Percentiles rank a stretch among this genome's conserved stretches.
Conservation (phyloP, 192 early-diverging fungal species). For the Spinellus fusiger region DNA sequence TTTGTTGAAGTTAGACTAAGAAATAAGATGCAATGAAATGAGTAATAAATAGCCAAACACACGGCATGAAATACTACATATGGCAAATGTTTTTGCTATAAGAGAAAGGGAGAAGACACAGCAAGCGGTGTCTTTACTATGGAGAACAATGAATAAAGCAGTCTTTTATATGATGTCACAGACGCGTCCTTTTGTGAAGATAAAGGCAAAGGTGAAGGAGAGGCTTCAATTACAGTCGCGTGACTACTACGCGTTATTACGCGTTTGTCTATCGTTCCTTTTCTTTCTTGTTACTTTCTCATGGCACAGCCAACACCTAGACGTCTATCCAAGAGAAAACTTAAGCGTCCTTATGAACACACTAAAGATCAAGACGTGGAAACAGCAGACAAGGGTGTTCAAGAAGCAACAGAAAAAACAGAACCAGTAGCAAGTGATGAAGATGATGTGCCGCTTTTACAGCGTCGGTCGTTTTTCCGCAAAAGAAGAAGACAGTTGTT, state of each 20-base stretch:
- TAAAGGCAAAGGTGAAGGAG: no score
- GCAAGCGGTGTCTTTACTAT: no score
- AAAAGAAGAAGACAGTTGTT: neutral
- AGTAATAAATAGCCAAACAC: neutral
- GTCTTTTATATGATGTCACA: no score
- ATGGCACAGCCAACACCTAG: neutral
- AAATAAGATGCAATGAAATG: neutral
- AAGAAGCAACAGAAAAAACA: neutral
- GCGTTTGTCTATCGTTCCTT: no score
- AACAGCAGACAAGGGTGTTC: neutral
- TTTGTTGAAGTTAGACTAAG: constrained; percentile 7
- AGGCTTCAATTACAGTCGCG: no score
- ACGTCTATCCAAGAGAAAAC: neutral
- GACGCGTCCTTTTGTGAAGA: no score
- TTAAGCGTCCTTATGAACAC: neutral
- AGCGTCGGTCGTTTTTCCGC: neutral
- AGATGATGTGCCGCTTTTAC: neutral
- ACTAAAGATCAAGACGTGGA: neutral
- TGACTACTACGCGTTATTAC: no score
- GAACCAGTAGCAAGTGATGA: neutral
- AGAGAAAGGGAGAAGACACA: no score
- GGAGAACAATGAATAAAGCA: no score
- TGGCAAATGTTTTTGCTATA: no score
- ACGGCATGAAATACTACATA: no score
- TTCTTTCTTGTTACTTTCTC: neutral